phyloP scores from a whole-genome alignment of 164 flowering plant genomes.

The Berberis thunbergii region DNA sequence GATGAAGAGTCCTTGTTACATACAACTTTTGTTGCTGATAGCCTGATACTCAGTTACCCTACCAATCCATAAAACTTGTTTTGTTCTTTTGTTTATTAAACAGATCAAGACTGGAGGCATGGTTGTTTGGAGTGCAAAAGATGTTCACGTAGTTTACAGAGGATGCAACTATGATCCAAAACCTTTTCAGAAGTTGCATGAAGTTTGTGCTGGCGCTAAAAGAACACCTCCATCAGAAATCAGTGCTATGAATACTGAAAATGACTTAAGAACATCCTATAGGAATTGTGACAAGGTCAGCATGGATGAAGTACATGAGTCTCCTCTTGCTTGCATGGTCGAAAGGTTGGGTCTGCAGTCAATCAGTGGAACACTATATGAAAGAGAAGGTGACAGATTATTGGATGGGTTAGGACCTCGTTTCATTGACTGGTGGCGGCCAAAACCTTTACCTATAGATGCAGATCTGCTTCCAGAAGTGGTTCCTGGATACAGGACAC shows the following conservation, averaged over 20 bases:
- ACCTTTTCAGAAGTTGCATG: constrained; percentile 7
- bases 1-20: too few species aligned
- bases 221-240: constrained; percentile 8
- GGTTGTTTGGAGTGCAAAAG: constrained; percentile 78
- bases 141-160: constrained; percentile 65
- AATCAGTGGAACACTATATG: constrained; percentile 46
- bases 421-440: constrained; percentile 90
- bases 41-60: too few species aligned
- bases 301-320: constrained; percentile 11
- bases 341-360: constrained; percentile 10
- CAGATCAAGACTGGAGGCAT: constrained; percentile 88
- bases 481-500: constrained; percentile 62
- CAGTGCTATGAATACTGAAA: constrained; percentile 10
- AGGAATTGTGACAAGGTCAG: background rate
- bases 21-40: too few species aligned
- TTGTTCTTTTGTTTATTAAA: constrained; percentile 1
- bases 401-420: constrained; percentile 97
- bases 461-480: constrained; percentile 89
- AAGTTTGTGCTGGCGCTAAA: constrained; percentile 10
- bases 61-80: background rate
- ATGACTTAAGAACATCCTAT: background rate
- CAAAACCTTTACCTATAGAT: constrained; percentile 87
- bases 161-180: constrained; percentile 33
- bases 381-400: constrained; percentile 83
- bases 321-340: constrained; percentile 7